These are phyloP conservation scores for Asterochloris erici DNA, from an alignment of 139 green algal genomes.

Conservation along the genomic window DNA sequence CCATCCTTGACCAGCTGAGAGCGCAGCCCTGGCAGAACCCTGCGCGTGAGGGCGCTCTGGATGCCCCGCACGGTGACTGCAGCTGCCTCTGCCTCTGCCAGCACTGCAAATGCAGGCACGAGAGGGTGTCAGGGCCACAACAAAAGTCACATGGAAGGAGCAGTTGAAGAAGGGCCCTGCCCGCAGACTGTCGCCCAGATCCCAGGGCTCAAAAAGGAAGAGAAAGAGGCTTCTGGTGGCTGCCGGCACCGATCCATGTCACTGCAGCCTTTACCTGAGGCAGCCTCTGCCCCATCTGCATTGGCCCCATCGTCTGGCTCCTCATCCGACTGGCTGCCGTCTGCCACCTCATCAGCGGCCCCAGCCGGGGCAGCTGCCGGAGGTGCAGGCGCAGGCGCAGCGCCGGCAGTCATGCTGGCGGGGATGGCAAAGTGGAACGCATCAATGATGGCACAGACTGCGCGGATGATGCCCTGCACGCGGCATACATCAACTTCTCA, in stretches of 20 bases:
- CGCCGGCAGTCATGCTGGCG: neutral
- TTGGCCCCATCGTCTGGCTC: neutral
- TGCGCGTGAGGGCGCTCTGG: neutral
- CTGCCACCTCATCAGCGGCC: slow-evolving; percentile 29
- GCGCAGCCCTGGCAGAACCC: slow-evolving; percentile 62
- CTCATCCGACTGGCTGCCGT: neutral
- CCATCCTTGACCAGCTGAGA: slow-evolving; percentile 42
- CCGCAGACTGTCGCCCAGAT: too few relatives aligned
- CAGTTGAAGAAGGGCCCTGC: too few relatives aligned
- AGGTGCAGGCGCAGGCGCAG: neutral
- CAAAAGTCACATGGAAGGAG: too few relatives aligned
- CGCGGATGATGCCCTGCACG: slow-evolving; percentile 47
- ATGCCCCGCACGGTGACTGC: too few relatives aligned
- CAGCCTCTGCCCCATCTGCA: neutral
- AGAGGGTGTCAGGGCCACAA: too few relatives aligned
- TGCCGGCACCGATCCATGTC: too few relatives aligned
- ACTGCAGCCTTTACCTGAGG: too few relatives aligned
- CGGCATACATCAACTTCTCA: neutral
- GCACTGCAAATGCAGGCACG: too few relatives aligned
- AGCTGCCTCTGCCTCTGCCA: too few relatives aligned
- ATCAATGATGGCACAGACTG: slow-evolving; percentile 74
- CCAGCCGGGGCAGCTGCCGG: neutral
- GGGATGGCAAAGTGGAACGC: slow-evolving; percentile 72
- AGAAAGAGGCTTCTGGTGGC: too few relatives aligned
- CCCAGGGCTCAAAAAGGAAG: too few relatives aligned